These are phyloP conservation scores for Mycena haematopus DNA, from an alignment of 768 basidiomycete genomes.

Conservation along the genomic window DNA sequence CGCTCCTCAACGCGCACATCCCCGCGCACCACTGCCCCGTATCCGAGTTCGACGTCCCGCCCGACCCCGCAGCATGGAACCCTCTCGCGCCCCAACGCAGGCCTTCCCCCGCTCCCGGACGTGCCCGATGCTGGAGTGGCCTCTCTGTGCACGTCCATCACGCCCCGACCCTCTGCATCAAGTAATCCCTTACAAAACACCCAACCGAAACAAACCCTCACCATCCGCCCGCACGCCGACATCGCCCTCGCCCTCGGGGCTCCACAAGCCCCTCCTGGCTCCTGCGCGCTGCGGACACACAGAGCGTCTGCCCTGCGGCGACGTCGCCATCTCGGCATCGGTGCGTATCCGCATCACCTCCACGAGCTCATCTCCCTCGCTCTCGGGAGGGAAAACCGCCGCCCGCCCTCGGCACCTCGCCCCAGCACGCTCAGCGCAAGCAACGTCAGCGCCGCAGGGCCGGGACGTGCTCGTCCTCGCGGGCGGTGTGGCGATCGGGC, in stretches of 20 bases:
- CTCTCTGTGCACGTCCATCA: slow-evolving; percentile 77
- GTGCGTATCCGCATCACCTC: no score
- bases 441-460: slow-evolving; percentile 83
- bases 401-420: slow-evolving; percentile 53
- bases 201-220: slow-evolving; percentile 65
- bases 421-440: slow-evolving; percentile 80
- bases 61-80: slow-evolving; percentile 39
- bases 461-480: slow-evolving; percentile 80
- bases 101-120: slow-evolving; percentile 47
- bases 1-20: slow-evolving; percentile 70
- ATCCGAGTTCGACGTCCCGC: no score
- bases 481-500: slow-evolving; percentile 54
- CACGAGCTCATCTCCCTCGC: no score
- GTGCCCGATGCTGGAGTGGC: slow-evolving; percentile 82
- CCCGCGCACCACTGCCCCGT: slow-evolving; percentile 60
- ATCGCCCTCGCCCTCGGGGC: slow-evolving; percentile 80
- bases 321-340: slow-evolving; percentile 68
- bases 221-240: slow-evolving; percentile 76
- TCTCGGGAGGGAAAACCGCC: no score
- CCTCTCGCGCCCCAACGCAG: slow-evolving; percentile 42
- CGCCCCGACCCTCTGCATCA: slow-evolving; percentile 40
- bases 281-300: slow-evolving; percentile 58
- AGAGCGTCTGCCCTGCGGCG: slow-evolving; percentile 64
- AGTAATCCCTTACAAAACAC: not conserved
- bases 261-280: slow-evolving; percentile 87